phyloP scores from a whole-genome alignment of 1,139 yeast genomes.

The Scheffersomyces cryptocercus region DNA sequence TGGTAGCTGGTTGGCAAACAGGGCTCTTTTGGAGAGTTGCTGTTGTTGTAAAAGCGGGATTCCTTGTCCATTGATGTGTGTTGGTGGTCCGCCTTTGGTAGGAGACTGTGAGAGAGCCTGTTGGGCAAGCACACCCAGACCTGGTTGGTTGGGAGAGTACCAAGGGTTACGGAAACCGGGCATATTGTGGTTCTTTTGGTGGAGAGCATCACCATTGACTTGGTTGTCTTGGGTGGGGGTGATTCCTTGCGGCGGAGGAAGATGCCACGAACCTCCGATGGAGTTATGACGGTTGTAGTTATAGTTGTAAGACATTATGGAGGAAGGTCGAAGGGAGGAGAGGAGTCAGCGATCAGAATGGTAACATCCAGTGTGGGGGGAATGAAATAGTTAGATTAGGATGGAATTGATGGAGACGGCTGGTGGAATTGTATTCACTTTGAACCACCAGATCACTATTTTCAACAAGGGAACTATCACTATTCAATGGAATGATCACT shows the following conservation, averaged over 20 bases:
- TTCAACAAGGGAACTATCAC: no score
- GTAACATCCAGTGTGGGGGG: no score
- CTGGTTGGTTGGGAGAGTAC: constrained; percentile 29
- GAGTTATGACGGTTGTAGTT: constrained; percentile 42
- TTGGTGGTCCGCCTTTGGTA: constrained; percentile 7
- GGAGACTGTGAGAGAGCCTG: constrained; percentile 11
- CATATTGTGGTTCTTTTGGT: constrained; percentile 14
- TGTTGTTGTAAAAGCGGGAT: constrained; percentile 27
- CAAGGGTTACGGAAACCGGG: constrained; percentile 50
- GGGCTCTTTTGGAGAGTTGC: constrained; percentile 42
- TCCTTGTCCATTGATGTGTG: constrained; percentile 32
- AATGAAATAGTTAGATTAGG: no score
- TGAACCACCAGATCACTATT: no score
- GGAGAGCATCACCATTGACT: constrained; percentile 5
- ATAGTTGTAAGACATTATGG: constrained; percentile 19
- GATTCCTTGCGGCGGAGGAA: constrained; percentile 29
- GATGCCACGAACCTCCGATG: constrained; percentile 45
- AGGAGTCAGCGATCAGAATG: background rate
- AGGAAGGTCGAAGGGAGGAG: background rate
- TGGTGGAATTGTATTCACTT: no score
- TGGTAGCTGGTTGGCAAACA: constrained; percentile 49
- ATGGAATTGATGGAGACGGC: no score
- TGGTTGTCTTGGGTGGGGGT: constrained; percentile 6
- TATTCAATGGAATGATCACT: no score
- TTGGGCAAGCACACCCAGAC: background rate